Percentiles rank a stretch among this genome's conserved stretches.
Conservation (phyloP, 73 alveolate species). For the Tetrahymena malaccensis region DNA sequence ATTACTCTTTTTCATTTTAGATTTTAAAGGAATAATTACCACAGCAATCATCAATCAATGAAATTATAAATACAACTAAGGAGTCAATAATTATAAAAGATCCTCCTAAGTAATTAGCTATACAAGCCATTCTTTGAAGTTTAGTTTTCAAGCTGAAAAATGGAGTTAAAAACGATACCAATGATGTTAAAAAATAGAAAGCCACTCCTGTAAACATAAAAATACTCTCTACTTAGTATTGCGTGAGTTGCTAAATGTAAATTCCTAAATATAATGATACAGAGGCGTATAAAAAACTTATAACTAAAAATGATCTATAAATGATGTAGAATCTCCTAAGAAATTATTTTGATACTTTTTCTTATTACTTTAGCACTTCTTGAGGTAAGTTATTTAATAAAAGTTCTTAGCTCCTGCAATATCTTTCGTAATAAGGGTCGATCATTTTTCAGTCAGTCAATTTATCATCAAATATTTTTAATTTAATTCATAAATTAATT, state of each 20-base stretch:
- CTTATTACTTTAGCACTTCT: background rate
- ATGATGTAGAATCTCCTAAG: background rate
- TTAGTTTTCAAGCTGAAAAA: background rate
- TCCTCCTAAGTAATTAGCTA: background rate
- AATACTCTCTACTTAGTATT: background rate
- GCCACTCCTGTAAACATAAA: background rate
- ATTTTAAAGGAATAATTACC: background rate
- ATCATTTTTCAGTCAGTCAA: background rate
- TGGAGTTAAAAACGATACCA: background rate
- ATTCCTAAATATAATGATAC: background rate
- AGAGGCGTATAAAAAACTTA: background rate
- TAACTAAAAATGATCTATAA: background rate
- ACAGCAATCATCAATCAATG: background rate
- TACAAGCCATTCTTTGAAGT: background rate
- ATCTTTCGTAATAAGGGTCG: background rate
- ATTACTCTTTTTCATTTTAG: no score
- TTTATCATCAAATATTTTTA: no score
- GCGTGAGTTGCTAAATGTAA: background rate
- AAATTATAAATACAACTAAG: background rate
- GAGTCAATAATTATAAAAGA: background rate
- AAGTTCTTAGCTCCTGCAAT: background rate
- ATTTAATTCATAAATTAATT: no score
- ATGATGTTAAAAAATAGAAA: background rate
- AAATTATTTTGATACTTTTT: background rate
- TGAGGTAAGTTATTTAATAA: background rate